Conservation (phyloP, 129 eudicot genomes). For the Artemisia annua region DNA sequence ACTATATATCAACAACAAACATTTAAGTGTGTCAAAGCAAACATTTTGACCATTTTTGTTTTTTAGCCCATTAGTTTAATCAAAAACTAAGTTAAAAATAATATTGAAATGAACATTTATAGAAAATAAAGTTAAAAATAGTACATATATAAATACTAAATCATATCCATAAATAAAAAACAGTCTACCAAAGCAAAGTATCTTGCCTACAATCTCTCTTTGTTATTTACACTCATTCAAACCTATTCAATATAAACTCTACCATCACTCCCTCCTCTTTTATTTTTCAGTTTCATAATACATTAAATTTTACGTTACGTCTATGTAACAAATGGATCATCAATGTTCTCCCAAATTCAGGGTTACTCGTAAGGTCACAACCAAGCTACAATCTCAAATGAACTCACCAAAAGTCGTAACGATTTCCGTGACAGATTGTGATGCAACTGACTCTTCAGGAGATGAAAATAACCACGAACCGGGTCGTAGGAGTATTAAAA, state of each 20-base stretch:
- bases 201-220: slow-evolving; percentile 24
- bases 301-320: neutral
- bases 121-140: too few species aligned
- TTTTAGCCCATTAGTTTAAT: too few species aligned
- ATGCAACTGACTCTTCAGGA: slow-evolving; percentile 63
- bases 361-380: slow-evolving; percentile 14
- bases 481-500: slow-evolving; percentile 30
- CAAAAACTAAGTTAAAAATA: too few species aligned
- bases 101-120: too few species aligned
- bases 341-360: slow-evolving; percentile 22
- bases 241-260: slow-evolving; percentile 20
- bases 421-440: slow-evolving; percentile 43
- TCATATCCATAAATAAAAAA: slow-evolving; percentile 1
- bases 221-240: slow-evolving; percentile 35
- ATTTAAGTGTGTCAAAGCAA: too few species aligned
- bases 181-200: slow-evolving; percentile 18
- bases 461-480: slow-evolving; percentile 39
- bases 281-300: too few species aligned
- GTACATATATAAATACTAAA: neutral
- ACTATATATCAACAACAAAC: too few species aligned
- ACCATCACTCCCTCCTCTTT: slow-evolving; percentile 25
- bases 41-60: too few species aligned
- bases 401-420: slow-evolving; percentile 36
- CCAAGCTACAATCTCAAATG: slow-evolving; percentile 10
- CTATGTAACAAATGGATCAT: neutral